Base-by-base conservation (phyloP, 1,284 basidiomycete genomes). In the Clitocybe nebularis region DNA sequence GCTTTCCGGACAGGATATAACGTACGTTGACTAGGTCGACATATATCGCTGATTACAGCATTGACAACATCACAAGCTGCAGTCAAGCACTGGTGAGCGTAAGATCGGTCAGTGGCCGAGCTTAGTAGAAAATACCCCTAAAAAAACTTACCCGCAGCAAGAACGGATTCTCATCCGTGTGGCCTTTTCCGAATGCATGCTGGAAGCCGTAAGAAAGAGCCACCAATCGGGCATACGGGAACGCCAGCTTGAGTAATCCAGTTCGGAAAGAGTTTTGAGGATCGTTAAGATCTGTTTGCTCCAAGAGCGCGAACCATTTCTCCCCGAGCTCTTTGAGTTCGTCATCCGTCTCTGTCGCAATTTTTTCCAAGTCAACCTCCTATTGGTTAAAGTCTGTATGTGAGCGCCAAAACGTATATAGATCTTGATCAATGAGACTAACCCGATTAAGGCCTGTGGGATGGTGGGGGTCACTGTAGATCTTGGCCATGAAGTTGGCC, bases 161-260 rank as follows among this genome's bases (percentile, higher is more conserved):
- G 56, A 88, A 84, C 7, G 77, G 73, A 44, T 79, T 77, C 52
- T 82, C 80, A 30, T 74, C 71, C 5, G 70, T 62, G 30, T 73
- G 59, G 36, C 65, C 72, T 60, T 75, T 82, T 30, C 75, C 77
- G 59, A 78, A 82, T 1, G 80, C 75, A 52, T 88, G 79, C 57
- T 88, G 85, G 67, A 89, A 84, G 5, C 84, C 86, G 50, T 82
- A 83, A 0, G 85, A 84, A 26, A 89, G 64, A 1, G 77, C 81
- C 4, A 80, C 68, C 35, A 89, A 69, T 11, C 86, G 75, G 2
- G 78, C 71, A 49, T 89, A 89, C 39, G 79, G 78, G 55, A 76
- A 84, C 3, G 76, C 81, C 43, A 88, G 61, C 51, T 69, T 75
- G 45, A 88, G 64, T 4, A 88, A 58, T 2, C 79, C 77, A 5